Evolutionary conservation across 2,329 filamentous ascomycete species (phyloP).

Genomic region (Microascus cirrosus): DNA sequence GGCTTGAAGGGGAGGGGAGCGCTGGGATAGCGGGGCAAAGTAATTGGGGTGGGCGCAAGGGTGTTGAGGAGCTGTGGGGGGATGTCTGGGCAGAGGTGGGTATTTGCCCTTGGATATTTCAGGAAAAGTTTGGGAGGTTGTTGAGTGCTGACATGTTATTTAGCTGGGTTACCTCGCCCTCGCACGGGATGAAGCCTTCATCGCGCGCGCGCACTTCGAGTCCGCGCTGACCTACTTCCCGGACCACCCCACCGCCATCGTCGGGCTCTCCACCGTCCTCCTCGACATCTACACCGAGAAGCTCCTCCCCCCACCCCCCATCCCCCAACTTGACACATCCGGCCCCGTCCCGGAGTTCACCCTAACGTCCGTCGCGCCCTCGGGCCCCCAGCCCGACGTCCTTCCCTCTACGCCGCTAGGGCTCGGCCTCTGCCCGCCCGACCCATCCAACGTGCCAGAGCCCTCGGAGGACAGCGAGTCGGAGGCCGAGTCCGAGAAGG

Average conservation of each 20-base stretch:
- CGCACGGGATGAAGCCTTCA: slow-evolving; percentile 50
- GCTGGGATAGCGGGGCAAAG: slow-evolving; percentile 51
- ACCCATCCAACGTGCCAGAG: slow-evolving; percentile 7
- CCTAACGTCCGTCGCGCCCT: slow-evolving; percentile 4
- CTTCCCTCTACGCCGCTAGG: slow-evolving; percentile 36
- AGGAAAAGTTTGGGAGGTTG: neutral
- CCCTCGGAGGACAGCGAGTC: slow-evolving; percentile 10
- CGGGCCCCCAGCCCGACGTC: slow-evolving; percentile 5
- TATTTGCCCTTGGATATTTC: slow-evolving; percentile 5
- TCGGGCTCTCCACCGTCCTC: slow-evolving; percentile 74
- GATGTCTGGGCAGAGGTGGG: slow-evolving; percentile 75
- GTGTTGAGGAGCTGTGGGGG: slow-evolving; percentile 72
- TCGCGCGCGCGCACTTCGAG: slow-evolving; percentile 71
- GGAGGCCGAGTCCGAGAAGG: slow-evolving; percentile 9
- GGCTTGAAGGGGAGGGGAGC: slow-evolving; percentile 56
- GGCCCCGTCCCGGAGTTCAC: slow-evolving; percentile 4
- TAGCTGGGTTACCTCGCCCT: slow-evolving; percentile 59
- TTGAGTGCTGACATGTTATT: slow-evolving; percentile 15
- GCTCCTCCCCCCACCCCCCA: slow-evolving; percentile 46
- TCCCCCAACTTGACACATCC: slow-evolving; percentile 26
- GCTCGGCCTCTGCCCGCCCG: slow-evolving; percentile 13
- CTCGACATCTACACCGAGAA: slow-evolving; percentile 72
- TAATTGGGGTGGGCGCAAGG: slow-evolving; percentile 72
- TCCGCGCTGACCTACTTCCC: slow-evolving; percentile 67
- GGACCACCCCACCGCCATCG: slow-evolving; percentile 69